Conservation (phyloP, 768 basidiomycete species). For the Phaffia tasmanica region DNA sequence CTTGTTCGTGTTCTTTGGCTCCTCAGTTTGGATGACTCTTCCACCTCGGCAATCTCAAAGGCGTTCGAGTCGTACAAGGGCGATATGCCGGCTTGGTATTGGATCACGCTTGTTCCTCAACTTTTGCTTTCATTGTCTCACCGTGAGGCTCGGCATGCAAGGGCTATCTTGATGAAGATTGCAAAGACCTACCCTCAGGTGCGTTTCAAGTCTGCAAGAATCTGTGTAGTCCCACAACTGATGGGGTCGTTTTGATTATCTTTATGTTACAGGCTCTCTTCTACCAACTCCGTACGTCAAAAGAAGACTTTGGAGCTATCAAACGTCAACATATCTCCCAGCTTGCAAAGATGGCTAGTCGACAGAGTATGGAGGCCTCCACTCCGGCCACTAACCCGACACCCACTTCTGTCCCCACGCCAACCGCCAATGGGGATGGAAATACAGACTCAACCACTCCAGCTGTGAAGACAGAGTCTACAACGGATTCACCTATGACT, state of each 20-base stretch:
- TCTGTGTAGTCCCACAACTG: background rate
- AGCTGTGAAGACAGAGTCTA: background rate
- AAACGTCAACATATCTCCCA: conserved; percentile 33
- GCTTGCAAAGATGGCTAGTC: background rate
- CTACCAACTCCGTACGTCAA: conserved; percentile 79
- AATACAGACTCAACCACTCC: background rate
- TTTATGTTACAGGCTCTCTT: conserved; percentile 61
- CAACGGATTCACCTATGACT: conserved; percentile 10
- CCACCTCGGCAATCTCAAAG: conserved; percentile 34
- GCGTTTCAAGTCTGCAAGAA: conserved; percentile 29
- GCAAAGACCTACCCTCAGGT: conserved; percentile 90
- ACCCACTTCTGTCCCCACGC: conserved; percentile 23
- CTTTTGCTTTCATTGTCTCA: conserved; percentile 78
- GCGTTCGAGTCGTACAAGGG: conserved; percentile 88
- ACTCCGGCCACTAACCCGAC: background rate
- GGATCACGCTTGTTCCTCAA: conserved; percentile 95
- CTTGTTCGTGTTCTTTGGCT: conserved; percentile 93
- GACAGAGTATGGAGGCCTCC: conserved; percentile 28
- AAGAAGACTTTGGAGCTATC: conserved; percentile 51
- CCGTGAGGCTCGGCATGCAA: conserved; percentile 84
- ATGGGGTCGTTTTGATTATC: background rate
- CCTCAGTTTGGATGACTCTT: conserved; percentile 73
- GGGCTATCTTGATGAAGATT: conserved; percentile 74
- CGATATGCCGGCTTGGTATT: conserved; percentile 94
- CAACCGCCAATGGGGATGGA: conserved; percentile 5